These are phyloP conservation scores for Millerozyma miso DNA, from an alignment of 805 yeast species.

Conservation along the genomic window DNA sequence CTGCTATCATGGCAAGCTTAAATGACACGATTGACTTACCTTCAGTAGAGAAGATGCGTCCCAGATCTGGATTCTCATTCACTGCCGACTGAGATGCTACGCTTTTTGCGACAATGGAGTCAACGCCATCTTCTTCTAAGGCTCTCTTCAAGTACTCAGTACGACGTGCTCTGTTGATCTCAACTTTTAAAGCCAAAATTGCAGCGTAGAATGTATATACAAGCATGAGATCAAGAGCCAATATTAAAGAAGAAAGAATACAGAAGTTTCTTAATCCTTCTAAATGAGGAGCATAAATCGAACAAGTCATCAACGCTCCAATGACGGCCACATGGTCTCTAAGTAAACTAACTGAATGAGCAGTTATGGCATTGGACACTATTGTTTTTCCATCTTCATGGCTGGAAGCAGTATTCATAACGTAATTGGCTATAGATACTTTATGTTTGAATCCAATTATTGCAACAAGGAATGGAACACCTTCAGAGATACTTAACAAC, in stretches of 20 bases:
- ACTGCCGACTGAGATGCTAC: constrained; percentile 50
- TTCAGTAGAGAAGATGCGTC: constrained; percentile 19
- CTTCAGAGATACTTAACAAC: constrained; percentile 75
- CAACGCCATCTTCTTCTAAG: constrained; percentile 89
- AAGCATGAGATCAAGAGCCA: constrained; percentile 66
- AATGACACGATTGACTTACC: constrained; percentile 43
- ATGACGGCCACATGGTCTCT: constrained; percentile 76
- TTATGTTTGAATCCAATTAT: constrained; percentile 90
- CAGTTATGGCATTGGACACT: constrained; percentile 38
- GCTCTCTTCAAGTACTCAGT: constrained; percentile 73
- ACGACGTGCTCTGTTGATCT: constrained; percentile 80
- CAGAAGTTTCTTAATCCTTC: constrained; percentile 79
- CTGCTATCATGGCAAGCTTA: constrained; percentile 56
- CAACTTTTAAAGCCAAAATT: constrained; percentile 79
- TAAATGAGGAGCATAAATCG: constrained; percentile 61
- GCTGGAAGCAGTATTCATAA: constrained; percentile 39
- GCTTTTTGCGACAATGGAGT: constrained; percentile 62
- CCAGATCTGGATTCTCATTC: constrained; percentile 30
- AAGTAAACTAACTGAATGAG: constrained; percentile 50
- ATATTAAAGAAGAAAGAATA: constrained; percentile 63
- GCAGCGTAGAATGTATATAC: constrained; percentile 82
- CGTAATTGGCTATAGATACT: constrained; percentile 62
- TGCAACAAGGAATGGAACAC: constrained; percentile 89
- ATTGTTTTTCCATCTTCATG: constrained; percentile 41
- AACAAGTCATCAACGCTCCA: constrained; percentile 62